phyloP scores from a whole-genome alignment of 768 basidiomycete genomes.

The Tricholoma saponaceum region DNA sequence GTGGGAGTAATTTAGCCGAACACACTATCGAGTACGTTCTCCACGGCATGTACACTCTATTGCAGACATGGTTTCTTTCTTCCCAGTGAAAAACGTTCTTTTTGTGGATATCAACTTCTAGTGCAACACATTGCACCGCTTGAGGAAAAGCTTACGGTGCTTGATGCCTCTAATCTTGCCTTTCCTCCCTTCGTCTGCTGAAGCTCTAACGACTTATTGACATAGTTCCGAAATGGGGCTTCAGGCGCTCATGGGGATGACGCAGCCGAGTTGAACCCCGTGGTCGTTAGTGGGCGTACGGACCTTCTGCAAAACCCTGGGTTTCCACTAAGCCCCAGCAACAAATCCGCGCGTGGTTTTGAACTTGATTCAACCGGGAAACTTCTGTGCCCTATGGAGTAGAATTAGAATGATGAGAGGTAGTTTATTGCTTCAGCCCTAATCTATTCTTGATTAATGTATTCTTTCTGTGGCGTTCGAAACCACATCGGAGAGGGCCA shows the following conservation, averaged over 20 bases:
- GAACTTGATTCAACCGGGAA: no score
- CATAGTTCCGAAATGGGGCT: background rate
- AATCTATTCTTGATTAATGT: no score
- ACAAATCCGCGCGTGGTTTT: no score
- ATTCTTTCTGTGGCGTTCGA: no score
- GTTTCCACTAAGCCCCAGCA: no score
- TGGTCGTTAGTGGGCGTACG: constrained; percentile 5
- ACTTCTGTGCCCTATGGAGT: no score
- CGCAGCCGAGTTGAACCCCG: background rate
- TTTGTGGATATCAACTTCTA: background rate
- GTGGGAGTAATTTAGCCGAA: background rate
- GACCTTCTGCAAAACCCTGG: background rate
- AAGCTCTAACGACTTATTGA: background rate
- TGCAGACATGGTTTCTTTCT: background rate
- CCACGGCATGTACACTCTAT: background rate
- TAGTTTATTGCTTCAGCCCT: no score
- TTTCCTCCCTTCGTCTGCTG: background rate
- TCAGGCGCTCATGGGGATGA: constrained; percentile 12
- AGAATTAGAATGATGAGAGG: no score
- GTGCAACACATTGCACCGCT: background rate
- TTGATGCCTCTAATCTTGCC: background rate
- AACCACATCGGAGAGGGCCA: no score
- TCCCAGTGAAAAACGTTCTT: background rate
- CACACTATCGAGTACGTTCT: background rate
- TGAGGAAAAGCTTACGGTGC: background rate